Evolutionary conservation across 2,329 filamentous ascomycete species (phyloP).

Genomic region (Paraconiothyrium brasiliense): DNA sequence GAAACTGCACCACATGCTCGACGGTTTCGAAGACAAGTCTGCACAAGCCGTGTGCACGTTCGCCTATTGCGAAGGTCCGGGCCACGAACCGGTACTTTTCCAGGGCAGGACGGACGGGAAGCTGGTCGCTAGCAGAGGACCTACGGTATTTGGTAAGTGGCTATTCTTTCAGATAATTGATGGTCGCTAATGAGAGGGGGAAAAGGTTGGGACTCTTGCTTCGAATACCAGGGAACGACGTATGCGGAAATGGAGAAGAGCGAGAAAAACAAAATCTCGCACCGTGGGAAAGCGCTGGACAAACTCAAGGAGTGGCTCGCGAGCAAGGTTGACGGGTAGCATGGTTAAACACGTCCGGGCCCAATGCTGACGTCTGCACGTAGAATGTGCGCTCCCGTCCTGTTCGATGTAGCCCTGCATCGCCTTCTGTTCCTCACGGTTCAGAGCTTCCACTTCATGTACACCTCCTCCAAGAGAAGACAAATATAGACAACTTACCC

Average conservation of each 20-base stretch:
- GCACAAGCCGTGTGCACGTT: slow-evolving; percentile 97
- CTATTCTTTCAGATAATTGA: background rate
- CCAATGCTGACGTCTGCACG: no score
- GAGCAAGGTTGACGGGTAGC: slow-evolving; percentile 45
- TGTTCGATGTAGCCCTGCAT: no score
- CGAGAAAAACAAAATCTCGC: slow-evolving; percentile 91
- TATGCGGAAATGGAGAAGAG: slow-evolving; percentile 93
- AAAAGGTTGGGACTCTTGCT: slow-evolving; percentile 93
- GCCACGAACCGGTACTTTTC: slow-evolving; percentile 84
- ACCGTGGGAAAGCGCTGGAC: slow-evolving; percentile 84
- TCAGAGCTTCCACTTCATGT: background rate
- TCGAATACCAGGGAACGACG: slow-evolving; percentile 89
- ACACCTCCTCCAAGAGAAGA: slow-evolving; percentile 26
- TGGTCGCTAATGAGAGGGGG: slow-evolving; percentile 17
- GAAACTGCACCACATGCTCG: slow-evolving; percentile 89
- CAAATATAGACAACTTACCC: slow-evolving; percentile 6
- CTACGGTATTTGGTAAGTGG: slow-evolving; percentile 79
- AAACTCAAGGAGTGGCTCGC: slow-evolving; percentile 87
- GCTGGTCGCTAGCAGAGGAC: slow-evolving; percentile 85
- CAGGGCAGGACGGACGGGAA: slow-evolving; percentile 87
- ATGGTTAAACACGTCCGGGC: no score
- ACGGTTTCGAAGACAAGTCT: slow-evolving; percentile 87
- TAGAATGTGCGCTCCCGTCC: no score
- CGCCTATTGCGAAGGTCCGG: slow-evolving; percentile 87
- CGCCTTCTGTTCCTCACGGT: background rate